Percentiles rank a stretch among this genome's conserved stretches.
These are phyloP conservation scores for Hypoxylon lenormandii DNA, from an alignment of 495 filamentous ascomycete genomes.

Conservation along the genomic window DNA sequence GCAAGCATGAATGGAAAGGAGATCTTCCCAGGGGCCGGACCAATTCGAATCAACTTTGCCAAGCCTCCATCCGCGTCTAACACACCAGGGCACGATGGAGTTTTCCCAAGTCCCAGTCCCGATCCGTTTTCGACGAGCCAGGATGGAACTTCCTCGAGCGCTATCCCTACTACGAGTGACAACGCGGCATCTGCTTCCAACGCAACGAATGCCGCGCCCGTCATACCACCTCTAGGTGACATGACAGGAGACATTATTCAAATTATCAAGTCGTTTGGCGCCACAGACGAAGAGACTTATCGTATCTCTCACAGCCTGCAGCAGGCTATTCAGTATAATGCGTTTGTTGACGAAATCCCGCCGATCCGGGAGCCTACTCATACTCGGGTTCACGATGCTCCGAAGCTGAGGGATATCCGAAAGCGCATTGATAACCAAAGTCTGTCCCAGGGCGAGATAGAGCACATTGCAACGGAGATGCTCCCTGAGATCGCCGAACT, in stretches of 20 bases:
- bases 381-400: slow-evolving; percentile 91
- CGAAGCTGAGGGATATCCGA: slow-evolving; percentile 92
- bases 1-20: slow-evolving; percentile 91
- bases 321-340: slow-evolving; percentile 76
- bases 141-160: slow-evolving; percentile 56
- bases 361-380: slow-evolving; percentile 88
- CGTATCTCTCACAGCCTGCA: slow-evolving; percentile 80
- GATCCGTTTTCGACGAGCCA: slow-evolving; percentile 76
- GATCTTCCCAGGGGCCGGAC: slow-evolving; percentile 96
- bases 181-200: slow-evolving; percentile 50
- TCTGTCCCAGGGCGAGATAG: slow-evolving; percentile 85
- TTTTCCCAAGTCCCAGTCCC: slow-evolving; percentile 92
- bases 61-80: slow-evolving; percentile 90
- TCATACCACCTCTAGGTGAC: slow-evolving; percentile 77
- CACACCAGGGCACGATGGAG: slow-evolving; percentile 83
- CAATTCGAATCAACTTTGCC: slow-evolving; percentile 94
- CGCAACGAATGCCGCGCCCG: slow-evolving; percentile 65
- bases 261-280: slow-evolving; percentile 90
- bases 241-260: slow-evolving; percentile 83
- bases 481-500: slow-evolving; percentile 95
- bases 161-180: slow-evolving; percentile 60
- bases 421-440: slow-evolving; percentile 97
- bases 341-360: slow-evolving; percentile 86
- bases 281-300: slow-evolving; percentile 78
- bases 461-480: slow-evolving; percentile 91